A percentile compares a stretch with the other conserved stretches of the same genome.
Evolutionary conservation across 768 basidiomycete genomes (phyloP).

Genomic region (Lactarius vividus): DNA sequence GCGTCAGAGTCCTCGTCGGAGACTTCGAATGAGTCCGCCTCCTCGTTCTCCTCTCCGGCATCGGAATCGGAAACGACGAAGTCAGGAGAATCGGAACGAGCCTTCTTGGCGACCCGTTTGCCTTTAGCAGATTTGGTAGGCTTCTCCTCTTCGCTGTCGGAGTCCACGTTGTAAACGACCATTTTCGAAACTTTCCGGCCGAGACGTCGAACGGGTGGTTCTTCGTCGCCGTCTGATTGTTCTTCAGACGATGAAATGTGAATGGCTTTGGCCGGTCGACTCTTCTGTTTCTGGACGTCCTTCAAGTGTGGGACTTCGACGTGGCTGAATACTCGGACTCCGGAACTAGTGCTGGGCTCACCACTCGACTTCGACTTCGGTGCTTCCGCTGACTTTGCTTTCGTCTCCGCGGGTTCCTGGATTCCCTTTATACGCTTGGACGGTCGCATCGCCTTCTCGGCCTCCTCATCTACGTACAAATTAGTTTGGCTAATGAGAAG

Average conservation of each 20-base stretch:
- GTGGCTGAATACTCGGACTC: constrained; percentile 22
- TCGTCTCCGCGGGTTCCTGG: constrained; percentile 1
- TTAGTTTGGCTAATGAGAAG: constrained; percentile 18
- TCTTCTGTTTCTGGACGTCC: constrained; percentile 19
- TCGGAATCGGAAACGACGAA: constrained; percentile 35
- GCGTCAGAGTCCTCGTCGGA: constrained; percentile 41
- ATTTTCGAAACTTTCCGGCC: constrained; percentile 23
- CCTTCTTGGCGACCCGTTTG: constrained; percentile 11
- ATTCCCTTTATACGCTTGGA: constrained; percentile 74
- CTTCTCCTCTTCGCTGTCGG: constrained; percentile 21
- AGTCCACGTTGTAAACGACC: constrained; percentile 20
- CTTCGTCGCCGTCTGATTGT: constrained; percentile 16
- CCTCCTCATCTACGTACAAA: constrained; percentile 47
- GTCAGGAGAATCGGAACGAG: constrained; percentile 27
- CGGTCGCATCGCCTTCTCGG: constrained; percentile 43
- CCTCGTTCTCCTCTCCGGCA: constrained; percentile 33
- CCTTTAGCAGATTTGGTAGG: constrained; percentile 26
- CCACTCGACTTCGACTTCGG: constrained; percentile 5
- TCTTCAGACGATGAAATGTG: constrained; percentile 16
- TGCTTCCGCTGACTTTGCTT: neutral
- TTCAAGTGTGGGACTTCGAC: constrained; percentile 19
- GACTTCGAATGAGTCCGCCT: constrained; percentile 15
- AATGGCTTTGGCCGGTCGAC: neutral
- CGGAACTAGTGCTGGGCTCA: constrained; percentile 19
- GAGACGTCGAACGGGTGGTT: constrained; percentile 20